phyloP scores from a whole-genome alignment of 192 early-diverging fungal genomes.

The Thoreauomyces humboldtii region DNA sequence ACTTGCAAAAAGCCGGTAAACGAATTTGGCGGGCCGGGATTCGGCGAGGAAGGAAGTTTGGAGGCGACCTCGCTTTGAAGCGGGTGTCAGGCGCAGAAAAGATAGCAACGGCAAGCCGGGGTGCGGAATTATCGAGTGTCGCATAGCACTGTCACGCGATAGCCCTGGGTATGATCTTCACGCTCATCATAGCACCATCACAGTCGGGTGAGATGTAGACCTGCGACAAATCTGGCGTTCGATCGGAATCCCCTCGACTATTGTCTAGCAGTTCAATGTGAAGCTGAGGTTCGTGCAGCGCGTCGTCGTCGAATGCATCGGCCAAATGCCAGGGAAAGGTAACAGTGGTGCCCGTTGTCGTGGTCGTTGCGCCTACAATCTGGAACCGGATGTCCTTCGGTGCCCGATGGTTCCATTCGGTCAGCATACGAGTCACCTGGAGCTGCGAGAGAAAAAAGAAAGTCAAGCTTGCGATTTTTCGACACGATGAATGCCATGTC shows the following conservation, averaged over 20 bases:
- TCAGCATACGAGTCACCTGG: constrained; percentile 6
- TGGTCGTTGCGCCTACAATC: not conserved
- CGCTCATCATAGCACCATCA: constrained; percentile 27
- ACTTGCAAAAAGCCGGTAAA: no score
- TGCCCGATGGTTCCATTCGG: constrained; percentile 25
- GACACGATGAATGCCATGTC: not conserved
- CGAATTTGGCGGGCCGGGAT: no score
- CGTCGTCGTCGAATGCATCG: not conserved
- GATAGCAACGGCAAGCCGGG: no score
- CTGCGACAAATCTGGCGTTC: not conserved
- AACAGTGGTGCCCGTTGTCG: no score
- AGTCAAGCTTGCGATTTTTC: not conserved
- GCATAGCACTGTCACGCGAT: no score
- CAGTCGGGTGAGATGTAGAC: constrained; percentile 18
- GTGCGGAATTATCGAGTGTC: no score
- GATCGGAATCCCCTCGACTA: not conserved
- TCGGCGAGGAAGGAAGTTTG: no score
- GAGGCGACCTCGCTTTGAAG: no score
- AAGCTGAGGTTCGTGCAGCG: not conserved
- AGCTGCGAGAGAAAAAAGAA: not conserved
- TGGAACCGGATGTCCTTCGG: constrained; percentile 18
- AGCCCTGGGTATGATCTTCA: constrained; percentile 20
- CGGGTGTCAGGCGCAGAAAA: no score
- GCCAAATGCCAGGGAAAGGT: not conserved
- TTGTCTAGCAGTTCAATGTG: constrained; percentile 5